Evolutionary conservation across 2,329 filamentous ascomycete genomes (phyloP), one percentile per base, ranked within the genome.

Genomic region (Allantophomopsis lycopodina): DNA sequence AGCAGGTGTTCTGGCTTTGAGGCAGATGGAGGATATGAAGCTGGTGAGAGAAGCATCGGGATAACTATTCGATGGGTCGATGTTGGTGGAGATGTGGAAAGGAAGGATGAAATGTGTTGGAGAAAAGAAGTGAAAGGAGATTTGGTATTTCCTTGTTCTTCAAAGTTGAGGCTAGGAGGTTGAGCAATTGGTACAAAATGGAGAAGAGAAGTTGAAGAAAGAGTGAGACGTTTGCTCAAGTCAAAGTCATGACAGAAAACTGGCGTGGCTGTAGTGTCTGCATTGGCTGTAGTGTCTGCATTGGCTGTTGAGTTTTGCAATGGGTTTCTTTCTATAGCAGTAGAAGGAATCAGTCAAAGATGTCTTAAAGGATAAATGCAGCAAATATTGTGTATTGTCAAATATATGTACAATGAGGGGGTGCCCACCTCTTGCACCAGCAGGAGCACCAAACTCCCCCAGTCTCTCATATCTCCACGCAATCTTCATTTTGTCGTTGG

Each of bases 391-490:
- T 28, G 8, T 28, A 28, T 28, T 28, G 23, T 39, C 39, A 55
- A 71, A 60, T 67, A 82, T 80, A 77, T 78, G 76, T 71, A 50
- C 40, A 43, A 40, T 33, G 43, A 42, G 42, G 38, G 40, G 46
- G 38, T 41, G 49, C 53, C 52, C 62, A 64, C 44, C 65, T 64
- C 44, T 65, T 55, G 43, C 59, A 39, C 68, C 61, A 43, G 67
- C 69, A 28, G 23, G 23, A 28, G 23, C 23, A 33, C 76, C 76
- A 50, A 78, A 79, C 47, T 82, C 80, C 13, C 83, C 82, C 39
- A 96, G 60, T 28, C 77, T 73, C 60, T 96, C 88, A 62, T 98
- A 98, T 58, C 91, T 73, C 91, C 91, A 98, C 3, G 91, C 91
- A 64, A 98, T 98, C 64, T 94, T 96, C 91, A 98, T 96, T 60